Evolutionary conservation across 1,284 basidiomycete genomes (phyloP), one percentile per base, ranked within the genome.

Genomic region (Singerocomus inundabilis): DNA sequence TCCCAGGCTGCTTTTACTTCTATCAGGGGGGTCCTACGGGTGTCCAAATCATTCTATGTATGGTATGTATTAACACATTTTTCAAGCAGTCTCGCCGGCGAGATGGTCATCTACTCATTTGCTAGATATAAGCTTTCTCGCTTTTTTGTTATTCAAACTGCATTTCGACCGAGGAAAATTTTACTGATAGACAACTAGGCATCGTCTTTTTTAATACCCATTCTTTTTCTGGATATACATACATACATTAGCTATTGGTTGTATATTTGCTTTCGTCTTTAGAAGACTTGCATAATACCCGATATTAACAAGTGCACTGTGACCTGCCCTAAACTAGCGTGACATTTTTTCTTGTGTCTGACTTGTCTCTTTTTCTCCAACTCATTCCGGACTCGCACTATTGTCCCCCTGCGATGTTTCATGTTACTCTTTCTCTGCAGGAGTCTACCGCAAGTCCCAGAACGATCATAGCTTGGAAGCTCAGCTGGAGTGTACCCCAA

Each of bases 361-460:
- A n/a, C n/a, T n/a, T n/a, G n/a, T 3, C 10, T 12, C 0, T 21
- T 54, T 50, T 52, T 43, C 28, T 24, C 44, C 43, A 64, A 72
- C 73, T 74, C 72, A 73, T 76, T 70, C 59, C 25, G 73, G 72
- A 70, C 72, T 66, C 61, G 75, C 75, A 74, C 70, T 76, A 77
- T 76, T 77, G 74, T 77, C 74, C 75, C 69, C 75, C 69, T 75
- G 72, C 70, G 34, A 67, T 62, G 54, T 52, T 45, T 15, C n/a
- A n/a, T n/a, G 6, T 36, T 5, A 9, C 52, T 37, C 12, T 29
- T 52, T 12, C 15, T 63, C 61, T 66, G 73, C 69, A 76, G 73
- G 74, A 75, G 74, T 68, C 74, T 76, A 77, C 74, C 69, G 74
- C 73, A 64, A 59, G 75, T 74, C 72, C 72, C 44, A 76, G 73